Evolutionary conservation across 495 filamentous ascomycete species (phyloP), one percentile per base, ranked within the genome.

Genomic region (Darksidea phi): DNA sequence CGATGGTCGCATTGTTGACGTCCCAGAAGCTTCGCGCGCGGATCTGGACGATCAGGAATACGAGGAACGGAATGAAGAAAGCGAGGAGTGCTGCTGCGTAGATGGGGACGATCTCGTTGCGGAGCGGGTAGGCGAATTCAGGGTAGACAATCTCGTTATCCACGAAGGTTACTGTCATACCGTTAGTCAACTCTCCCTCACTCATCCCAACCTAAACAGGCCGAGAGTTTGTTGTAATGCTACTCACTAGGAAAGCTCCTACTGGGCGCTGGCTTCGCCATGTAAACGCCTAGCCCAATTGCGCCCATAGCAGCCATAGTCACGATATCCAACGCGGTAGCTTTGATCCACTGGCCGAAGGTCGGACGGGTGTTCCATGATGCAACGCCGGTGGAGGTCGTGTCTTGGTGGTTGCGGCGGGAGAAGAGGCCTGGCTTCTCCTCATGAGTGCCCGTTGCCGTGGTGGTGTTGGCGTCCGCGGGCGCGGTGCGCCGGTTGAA

Each of bases 21-120:
- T 88, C 85, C 84, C 84, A 87, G 74, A 87, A 87, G 36, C 78
- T 82, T 43, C 82, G 79, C 34, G 84, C 76, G 10, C 84, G 78
- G 57, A 86, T 78, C 67, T 86, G 83, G 17, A 6, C 2, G 24
- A 80, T 18, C 3, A 72, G 24, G 61, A 82, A 71, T 48, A 80
- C 64, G 49, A 72, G 18, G 72, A 86, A 79, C 15, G 86, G 85
- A 50, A 84, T 68, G 1, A 86, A 57, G 21, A 77, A 64, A 6
- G 77, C 75, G 5, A 88, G 70, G 34, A 87, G 69, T 4, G 82
- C 85, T 7, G 83, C 79, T 0, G 75, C 69, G 71, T 79, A 80
- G 65, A 85, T 86, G 21, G 86, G 82, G 10, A 88, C 71, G 63
- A 86, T 82, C 70, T 86, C 82, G 38, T 80, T 81, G 61, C 82